Conservation (phyloP, 1,284 basidiomycete genomes). For the Rhodotorula mucilaginosa region DNA sequence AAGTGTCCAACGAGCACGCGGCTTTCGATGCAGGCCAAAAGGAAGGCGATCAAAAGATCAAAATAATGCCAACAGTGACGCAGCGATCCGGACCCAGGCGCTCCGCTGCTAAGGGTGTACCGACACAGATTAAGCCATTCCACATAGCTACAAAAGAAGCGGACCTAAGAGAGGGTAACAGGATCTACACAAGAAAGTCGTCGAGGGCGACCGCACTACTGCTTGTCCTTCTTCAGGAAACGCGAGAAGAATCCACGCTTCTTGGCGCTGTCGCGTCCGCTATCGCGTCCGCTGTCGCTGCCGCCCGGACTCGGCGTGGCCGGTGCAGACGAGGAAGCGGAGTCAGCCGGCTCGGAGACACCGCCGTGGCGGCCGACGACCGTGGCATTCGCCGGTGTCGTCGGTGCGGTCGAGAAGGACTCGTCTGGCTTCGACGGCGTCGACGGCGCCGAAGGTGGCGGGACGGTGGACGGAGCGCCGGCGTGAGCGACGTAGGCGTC, state of each 20-base stretch:
- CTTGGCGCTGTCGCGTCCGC: not conserved
- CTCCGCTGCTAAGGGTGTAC: too few relatives aligned
- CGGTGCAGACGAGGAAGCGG: not conserved
- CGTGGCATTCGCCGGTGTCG: slow-evolving; percentile 8
- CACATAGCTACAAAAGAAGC: not conserved
- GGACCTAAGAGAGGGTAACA: not conserved
- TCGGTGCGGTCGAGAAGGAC: slow-evolving; percentile 12
- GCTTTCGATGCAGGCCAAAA: too few relatives aligned
- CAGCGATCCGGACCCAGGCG: too few relatives aligned
- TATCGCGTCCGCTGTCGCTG: not conserved
- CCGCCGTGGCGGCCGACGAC: slow-evolving; percentile 5
- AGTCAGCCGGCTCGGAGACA: not conserved
- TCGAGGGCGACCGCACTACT: not conserved
- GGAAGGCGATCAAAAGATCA: too few relatives aligned
- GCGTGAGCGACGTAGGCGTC: not conserved
- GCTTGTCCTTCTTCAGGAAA: slow-evolving; percentile 4
- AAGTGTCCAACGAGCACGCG: too few relatives aligned
- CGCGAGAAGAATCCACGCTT: slow-evolving; percentile 5
- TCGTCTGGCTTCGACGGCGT: slow-evolving; percentile 14
- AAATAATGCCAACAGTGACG: too few relatives aligned
- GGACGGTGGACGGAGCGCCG: not conserved
- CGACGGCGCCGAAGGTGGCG: not conserved
- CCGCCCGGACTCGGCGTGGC: slow-evolving; percentile 1
- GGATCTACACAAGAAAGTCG: too few relatives aligned
- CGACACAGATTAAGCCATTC: too few relatives aligned